A percentile compares a stretch with the other conserved stretches of the same genome.
Evolutionary conservation across 148 eudicot species (phyloP).

Genomic region (Drosera capensis): DNA sequence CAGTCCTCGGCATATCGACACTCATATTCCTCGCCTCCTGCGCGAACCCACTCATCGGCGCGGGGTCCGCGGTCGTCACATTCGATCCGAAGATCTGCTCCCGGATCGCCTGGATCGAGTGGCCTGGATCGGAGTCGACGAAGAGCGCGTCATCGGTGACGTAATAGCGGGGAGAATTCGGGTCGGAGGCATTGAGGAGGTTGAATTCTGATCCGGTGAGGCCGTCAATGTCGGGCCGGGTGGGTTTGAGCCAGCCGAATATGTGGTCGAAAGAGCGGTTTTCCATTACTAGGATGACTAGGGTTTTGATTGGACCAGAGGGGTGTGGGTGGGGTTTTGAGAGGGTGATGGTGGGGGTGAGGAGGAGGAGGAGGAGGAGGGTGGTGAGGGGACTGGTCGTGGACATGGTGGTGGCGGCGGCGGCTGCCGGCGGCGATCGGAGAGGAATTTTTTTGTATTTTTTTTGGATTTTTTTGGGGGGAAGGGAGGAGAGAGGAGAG

Average conservation of each 20-base stretch:
- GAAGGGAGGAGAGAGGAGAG: no score
- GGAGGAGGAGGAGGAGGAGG: conserved; percentile 20
- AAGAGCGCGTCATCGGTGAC: conserved; percentile 57
- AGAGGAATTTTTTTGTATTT: no score
- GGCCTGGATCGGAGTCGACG: conserved; percentile 85
- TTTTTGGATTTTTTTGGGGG: no score
- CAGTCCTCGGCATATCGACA: conserved; percentile 35
- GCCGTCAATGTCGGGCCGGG: conserved; percentile 84
- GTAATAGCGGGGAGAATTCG: conserved; percentile 24
- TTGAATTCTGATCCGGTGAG: conserved; percentile 65
- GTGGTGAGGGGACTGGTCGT: no score
- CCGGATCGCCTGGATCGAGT: conserved; percentile 82
- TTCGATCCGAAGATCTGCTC: conserved; percentile 82
- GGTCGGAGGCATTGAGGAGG: conserved; percentile 52
- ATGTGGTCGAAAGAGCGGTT: conserved; percentile 94
- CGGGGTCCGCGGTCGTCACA: conserved; percentile 33
- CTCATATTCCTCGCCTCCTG: conserved; percentile 65
- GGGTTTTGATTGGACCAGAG: conserved; percentile 80
- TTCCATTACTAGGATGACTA: conserved; percentile 80
- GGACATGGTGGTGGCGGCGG: no score
- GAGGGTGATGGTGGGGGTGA: conserved; percentile 15
- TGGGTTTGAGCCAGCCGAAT: conserved; percentile 68
- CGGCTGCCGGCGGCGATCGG: no score
- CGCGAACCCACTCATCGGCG: conserved; percentile 89
- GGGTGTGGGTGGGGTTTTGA: conserved; percentile 67